phyloP scores from a whole-genome alignment of 2,329 filamentous ascomycete species.

The Rachicladosporium sp. region DNA sequence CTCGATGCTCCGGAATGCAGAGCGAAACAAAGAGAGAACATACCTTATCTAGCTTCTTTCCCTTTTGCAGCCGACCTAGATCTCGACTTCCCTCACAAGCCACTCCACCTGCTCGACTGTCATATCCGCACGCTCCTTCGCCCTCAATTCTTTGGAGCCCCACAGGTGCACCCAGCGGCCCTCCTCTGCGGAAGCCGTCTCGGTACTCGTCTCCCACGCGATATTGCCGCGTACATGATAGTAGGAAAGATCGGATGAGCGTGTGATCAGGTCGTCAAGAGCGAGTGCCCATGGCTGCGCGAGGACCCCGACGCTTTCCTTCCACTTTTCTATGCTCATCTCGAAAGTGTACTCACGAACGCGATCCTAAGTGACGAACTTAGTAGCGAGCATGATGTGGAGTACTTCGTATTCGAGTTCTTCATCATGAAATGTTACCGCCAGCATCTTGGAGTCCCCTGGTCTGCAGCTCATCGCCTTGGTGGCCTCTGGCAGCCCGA shows the following conservation, averaged over 20 bases:
- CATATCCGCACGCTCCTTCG: conserved; percentile 1
- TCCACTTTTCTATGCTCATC: neutral
- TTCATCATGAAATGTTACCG: neutral
- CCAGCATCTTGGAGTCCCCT: neutral
- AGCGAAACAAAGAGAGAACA: too few relatives aligned
- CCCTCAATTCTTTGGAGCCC: neutral
- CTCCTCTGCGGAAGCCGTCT: conserved; percentile 1
- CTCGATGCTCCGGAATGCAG: too few relatives aligned
- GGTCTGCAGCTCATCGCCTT: neutral
- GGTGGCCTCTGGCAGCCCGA: neutral
- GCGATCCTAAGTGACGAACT: neutral
- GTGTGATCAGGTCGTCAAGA: conserved; percentile 2
- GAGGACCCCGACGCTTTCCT: neutral
- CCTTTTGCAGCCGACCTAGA: too few relatives aligned
- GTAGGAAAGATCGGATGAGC: neutral
- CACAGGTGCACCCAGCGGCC: neutral
- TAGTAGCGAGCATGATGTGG: neutral
- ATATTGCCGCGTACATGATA: conserved; percentile 3
- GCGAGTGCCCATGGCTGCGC: neutral
- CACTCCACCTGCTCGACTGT: neutral
- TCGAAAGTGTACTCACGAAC: neutral
- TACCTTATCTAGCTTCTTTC: too few relatives aligned
- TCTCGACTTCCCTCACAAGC: neutral
- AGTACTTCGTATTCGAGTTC: neutral
- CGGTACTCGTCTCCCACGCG: neutral